Evolutionary conservation across 2,329 filamentous ascomycete species (phyloP).

Genomic region (Westerdykella aurantiaca): DNA sequence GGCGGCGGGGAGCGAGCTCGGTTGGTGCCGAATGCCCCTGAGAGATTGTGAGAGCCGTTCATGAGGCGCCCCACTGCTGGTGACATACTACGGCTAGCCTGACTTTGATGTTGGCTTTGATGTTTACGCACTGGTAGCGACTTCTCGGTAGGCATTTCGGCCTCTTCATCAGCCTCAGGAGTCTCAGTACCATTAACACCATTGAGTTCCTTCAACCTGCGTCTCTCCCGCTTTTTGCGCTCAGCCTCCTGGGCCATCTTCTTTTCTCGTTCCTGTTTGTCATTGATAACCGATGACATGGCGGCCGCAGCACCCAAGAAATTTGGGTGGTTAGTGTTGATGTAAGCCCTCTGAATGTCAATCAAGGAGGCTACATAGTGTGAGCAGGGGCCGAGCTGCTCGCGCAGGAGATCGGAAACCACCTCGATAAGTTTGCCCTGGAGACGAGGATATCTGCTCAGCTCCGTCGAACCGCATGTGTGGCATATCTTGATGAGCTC

Average conservation of each 20-base stretch:
- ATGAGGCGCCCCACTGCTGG: slow-evolving; percentile 64
- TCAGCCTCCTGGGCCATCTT: slow-evolving; percentile 76
- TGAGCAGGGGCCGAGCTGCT: slow-evolving; percentile 83
- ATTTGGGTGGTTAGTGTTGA: slow-evolving; percentile 99
- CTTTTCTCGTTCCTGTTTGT: slow-evolving; percentile 90
- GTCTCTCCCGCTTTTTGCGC: slow-evolving; percentile 75
- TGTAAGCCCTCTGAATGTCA: slow-evolving; percentile 94
- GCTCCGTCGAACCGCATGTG: slow-evolving; percentile 91
- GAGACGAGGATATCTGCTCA: slow-evolving; percentile 83
- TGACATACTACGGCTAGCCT: slow-evolving; percentile 71
- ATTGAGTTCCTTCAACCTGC: slow-evolving; percentile 75
- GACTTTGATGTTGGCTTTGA: slow-evolving; percentile 46
- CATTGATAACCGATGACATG: slow-evolving; percentile 94
- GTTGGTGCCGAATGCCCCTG: slow-evolving; percentile 61
- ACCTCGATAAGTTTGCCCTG: slow-evolving; percentile 98
- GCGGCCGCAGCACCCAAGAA: slow-evolving; percentile 94
- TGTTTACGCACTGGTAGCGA: slow-evolving; percentile 57
- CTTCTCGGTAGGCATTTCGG: slow-evolving; percentile 50
- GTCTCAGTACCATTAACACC: slow-evolving; percentile 59
- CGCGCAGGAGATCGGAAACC: slow-evolving; percentile 88
- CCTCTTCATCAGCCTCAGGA: slow-evolving; percentile 59
- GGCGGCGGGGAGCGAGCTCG: slow-evolving; percentile 58
- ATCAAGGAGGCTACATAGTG: slow-evolving; percentile 94
- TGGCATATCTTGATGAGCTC: slow-evolving; percentile 99
- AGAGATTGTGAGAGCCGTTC: slow-evolving; percentile 55